These are phyloP conservation scores for Vitis hybrid DNA, from an alignment of 177 flowering plant species.

Conservation along the genomic window DNA sequence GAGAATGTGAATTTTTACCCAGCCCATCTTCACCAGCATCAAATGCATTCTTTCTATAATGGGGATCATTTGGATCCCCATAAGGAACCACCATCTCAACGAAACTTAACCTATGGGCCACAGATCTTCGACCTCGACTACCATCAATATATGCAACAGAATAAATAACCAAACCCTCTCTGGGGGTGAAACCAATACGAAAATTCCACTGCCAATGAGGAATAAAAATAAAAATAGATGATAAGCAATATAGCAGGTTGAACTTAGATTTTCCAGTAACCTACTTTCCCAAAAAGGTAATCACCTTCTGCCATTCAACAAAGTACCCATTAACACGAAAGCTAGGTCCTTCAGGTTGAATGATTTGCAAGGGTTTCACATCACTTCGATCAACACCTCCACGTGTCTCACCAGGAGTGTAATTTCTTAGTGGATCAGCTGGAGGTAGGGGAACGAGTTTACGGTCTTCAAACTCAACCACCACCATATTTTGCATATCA, in stretches of 20 bases:
- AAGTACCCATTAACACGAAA: constrained; percentile 82
- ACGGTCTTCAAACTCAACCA: constrained; percentile 91
- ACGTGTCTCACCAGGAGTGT: constrained; percentile 85
- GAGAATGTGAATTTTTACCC: constrained; percentile 97
- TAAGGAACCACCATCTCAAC: constrained; percentile 99
- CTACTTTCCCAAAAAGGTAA: constrained; percentile 7
- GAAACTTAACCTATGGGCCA: constrained; percentile 92
- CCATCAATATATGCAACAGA: constrained; percentile 97
- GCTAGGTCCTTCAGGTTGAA: constrained; percentile 97
- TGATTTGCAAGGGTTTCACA: constrained; percentile 80
- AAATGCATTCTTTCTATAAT: constrained; percentile 95
- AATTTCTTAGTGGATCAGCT: constrained; percentile 91
- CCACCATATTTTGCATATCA: constrained; percentile 95
- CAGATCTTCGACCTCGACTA: constrained; percentile 49
- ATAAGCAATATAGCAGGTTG: background rate
- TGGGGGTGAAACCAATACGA: constrained; percentile 91
- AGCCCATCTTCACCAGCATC: constrained; percentile 99
- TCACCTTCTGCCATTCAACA: constrained; percentile 93
- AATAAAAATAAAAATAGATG: constrained; percentile 2
- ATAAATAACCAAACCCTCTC: constrained; percentile 87
- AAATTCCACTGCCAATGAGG: constrained; percentile 81
- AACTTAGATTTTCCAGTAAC: background rate
- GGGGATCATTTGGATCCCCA: constrained; percentile 98
- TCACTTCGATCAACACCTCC: constrained; percentile 97
- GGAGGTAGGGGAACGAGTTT: constrained; percentile 91